phyloP scores from a whole-genome alignment of 495 filamentous ascomycete genomes.

The Achaetomiella virescens region DNA sequence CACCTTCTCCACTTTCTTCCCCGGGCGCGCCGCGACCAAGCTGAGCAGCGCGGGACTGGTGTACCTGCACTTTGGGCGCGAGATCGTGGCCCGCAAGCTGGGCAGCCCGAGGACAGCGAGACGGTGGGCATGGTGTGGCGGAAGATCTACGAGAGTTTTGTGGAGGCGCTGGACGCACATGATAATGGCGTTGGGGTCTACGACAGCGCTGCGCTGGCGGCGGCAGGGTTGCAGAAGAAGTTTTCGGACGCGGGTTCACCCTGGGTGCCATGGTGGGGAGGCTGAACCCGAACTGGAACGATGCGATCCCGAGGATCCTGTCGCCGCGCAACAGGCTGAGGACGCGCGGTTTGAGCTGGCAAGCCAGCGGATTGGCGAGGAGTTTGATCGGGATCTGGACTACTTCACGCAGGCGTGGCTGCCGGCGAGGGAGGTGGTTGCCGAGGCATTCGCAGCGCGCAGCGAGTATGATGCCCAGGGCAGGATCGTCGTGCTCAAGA shows the following conservation, averaged over 20 bases:
- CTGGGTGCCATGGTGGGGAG: conserved; percentile 78
- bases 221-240: conserved; percentile 64
- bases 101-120: conserved; percentile 44
- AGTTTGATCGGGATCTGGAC: conserved; percentile 70
- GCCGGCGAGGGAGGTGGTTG: conserved; percentile 75
- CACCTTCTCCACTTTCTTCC: conserved; percentile 71
- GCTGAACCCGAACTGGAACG: conserved; percentile 70
- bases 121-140: conserved; percentile 70
- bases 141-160: conserved; percentile 88
- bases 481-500: conserved; percentile 70
- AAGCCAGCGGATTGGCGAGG: conserved; percentile 73
- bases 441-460: conserved; percentile 60
- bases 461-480: conserved; percentile 62
- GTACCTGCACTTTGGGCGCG: conserved; percentile 88
- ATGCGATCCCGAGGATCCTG: conserved; percentile 41
- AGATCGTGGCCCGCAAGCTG: conserved; percentile 68
- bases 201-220: conserved; percentile 55
- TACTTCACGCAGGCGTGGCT: conserved; percentile 74
- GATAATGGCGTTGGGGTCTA: conserved; percentile 90
- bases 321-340: conserved; percentile 63
- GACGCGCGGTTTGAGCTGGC: conserved; percentile 73
- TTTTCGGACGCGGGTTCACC: conserved; percentile 75
- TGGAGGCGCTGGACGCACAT: conserved; percentile 94
- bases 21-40: conserved; percentile 65
- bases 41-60: conserved; percentile 89